phyloP scores from a whole-genome alignment of 352 stramenopile genomes.

The Chrysophaeum taylorii region DNA sequence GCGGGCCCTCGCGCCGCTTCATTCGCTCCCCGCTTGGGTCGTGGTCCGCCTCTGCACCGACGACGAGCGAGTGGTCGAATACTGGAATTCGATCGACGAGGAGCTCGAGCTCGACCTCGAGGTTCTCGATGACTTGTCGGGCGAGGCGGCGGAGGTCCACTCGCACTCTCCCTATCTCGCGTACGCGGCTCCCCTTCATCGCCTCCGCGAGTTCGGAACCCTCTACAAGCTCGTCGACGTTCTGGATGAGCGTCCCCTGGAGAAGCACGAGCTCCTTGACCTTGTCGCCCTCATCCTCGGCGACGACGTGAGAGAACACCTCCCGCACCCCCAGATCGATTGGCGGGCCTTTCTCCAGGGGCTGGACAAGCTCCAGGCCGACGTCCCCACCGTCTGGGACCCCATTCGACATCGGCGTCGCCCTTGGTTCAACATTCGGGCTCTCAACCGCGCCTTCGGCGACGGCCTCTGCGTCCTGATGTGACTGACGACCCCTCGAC shows the following conservation, averaged over 20 bases:
- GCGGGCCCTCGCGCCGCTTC: conserved; percentile 31
- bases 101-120: conserved; percentile 51
- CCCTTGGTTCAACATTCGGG: neutral
- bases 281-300: conserved; percentile 45
- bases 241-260: conserved; percentile 48
- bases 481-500: too few species aligned
- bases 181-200: conserved; percentile 48
- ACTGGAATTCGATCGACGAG: conserved; percentile 52
- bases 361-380: conserved; percentile 3
- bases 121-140: conserved; percentile 53
- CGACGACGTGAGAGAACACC: conserved; percentile 24
- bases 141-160: conserved; percentile 47
- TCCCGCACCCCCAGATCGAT: conserved; percentile 35
- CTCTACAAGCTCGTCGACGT: conserved; percentile 47
- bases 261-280: conserved; percentile 42
- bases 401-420: neutral
- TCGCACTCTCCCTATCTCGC: conserved; percentile 46
- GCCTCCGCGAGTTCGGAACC: conserved; percentile 48
- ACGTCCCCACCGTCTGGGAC: neutral
- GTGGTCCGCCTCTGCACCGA: conserved; percentile 57
- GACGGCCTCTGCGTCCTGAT: too few species aligned
- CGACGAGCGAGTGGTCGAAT: conserved; percentile 46
- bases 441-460: too few species aligned
- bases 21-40: conserved; percentile 47
- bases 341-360: conserved; percentile 22